Conservation (phyloP, 371 early-diverging fungal species). For the Gilbertella persicaria region DNA sequence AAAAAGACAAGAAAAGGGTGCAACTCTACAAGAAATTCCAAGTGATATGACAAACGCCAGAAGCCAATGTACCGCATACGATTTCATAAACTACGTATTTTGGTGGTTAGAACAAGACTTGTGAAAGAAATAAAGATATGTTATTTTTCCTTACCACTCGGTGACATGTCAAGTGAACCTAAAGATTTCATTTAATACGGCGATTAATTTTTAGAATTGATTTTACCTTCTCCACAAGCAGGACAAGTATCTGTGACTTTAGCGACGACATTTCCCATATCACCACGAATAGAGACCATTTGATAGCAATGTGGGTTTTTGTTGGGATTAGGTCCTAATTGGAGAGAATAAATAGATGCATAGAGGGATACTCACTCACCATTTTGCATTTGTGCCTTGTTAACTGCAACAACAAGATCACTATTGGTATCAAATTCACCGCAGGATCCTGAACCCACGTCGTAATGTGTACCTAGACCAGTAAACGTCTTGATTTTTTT, state of each 20-base stretch:
- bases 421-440: slow-evolving; percentile 28
- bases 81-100: slow-evolving; percentile 8
- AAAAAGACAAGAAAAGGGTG: neutral
- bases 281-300: slow-evolving; percentile 31
- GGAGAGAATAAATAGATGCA: neutral
- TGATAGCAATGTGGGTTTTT: slow-evolving; percentile 33
- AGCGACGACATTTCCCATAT: slow-evolving; percentile 26
- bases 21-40: slow-evolving; percentile 12
- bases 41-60: slow-evolving; percentile 18
- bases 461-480: slow-evolving; percentile 38
- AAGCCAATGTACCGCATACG: slow-evolving; percentile 15
- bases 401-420: slow-evolving; percentile 42
- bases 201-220: slow-evolving; percentile 1
- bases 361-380: slow-evolving; percentile 16
- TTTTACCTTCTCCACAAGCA: slow-evolving; percentile 33
- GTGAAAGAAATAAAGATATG: neutral
- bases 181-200: slow-evolving; percentile 1
- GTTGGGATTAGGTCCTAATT: slow-evolving; percentile 43
- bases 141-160: slow-evolving; percentile 25
- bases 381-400: slow-evolving; percentile 39
- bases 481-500: slow-evolving; percentile 7
- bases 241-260: slow-evolving; percentile 46
- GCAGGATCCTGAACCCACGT: slow-evolving; percentile 41
- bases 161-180: slow-evolving; percentile 44
- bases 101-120: too few species aligned